A percentile compares a stretch with the other conserved stretches of the same genome.
Conservation (phyloP, 2,329 filamentous ascomycete genomes). For the Ceratocystis smalleyi region DNA sequence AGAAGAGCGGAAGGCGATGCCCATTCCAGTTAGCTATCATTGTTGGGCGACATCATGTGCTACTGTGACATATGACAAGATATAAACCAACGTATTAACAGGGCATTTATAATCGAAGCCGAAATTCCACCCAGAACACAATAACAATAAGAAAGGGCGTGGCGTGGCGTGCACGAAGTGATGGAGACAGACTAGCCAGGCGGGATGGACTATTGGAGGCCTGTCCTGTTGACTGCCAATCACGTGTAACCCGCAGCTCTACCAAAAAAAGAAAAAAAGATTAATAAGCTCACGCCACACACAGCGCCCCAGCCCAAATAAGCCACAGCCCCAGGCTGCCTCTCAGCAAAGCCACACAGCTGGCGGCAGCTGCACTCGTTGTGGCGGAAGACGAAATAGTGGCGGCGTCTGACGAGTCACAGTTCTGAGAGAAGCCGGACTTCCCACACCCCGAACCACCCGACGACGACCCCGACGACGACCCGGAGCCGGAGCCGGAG, state of each 20-base stretch:
- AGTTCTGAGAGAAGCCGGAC: constrained; percentile 17
- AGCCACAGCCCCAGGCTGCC: background rate
- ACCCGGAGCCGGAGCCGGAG: too few relatives aligned
- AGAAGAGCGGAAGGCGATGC: background rate
- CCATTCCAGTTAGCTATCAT: background rate
- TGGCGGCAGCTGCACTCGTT: background rate
- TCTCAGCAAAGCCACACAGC: background rate
- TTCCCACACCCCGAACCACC: constrained; percentile 13
- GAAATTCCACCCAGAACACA: background rate
- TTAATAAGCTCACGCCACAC: background rate
- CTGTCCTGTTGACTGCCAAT: background rate
- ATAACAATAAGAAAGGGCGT: background rate
- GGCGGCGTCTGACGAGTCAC: background rate
- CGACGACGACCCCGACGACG: constrained; percentile 1
- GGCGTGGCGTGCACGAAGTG: background rate
- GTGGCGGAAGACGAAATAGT: background rate
- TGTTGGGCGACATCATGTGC: background rate
- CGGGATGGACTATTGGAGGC: background rate
- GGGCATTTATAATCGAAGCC: background rate
- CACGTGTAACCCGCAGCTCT: background rate
- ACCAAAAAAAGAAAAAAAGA: too few relatives aligned
- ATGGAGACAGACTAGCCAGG: too few relatives aligned
- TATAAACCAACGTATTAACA: background rate
- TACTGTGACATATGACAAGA: background rate
- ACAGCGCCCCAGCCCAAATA: background rate